Base-by-base conservation (phyloP, 2,329 filamentous ascomycete species). In the Colletotrichum sp. region DNA sequence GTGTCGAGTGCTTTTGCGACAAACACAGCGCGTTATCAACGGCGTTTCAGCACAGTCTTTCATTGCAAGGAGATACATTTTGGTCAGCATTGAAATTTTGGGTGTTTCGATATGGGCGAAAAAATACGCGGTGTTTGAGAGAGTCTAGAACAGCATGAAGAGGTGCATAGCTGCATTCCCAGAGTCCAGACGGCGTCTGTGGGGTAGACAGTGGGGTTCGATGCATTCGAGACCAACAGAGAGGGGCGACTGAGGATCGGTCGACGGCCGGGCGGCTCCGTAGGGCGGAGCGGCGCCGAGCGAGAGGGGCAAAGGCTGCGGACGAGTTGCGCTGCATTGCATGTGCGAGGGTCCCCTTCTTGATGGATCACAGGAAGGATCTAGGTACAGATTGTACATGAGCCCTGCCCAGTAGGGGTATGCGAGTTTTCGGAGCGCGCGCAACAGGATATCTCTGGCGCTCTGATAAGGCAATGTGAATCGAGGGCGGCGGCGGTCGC, bases 31-130 rank as follows among this genome's bases (percentile, higher is more conserved):
- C 59, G 48, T 74, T 69, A 10, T 69, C 21, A 21, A 74, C 16
- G 71, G 74, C 70, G 71, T 76, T 72, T 59, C 48, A 60, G 43
- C n/a, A 52, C 65, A 60, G 48, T 61, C 10, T 24, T 39, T 60
- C 48, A 34, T 48, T 32, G 24, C 21, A 28, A 60, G 34, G 59
- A 43, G 70, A 69, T 30, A 36, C 28, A 24, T 55, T 24, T 63
- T 74, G 52, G 65, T 26, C 34, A 59, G 59, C 72, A 75, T 67
- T 30, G 21, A 21, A 5, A 57, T 39, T 67, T 74, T 55, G 21
- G 72, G 61, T 67, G 66, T 66, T 76, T 75, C 55, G 72, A 59
- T 67, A 75, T 39, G 52, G 74, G 21, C 24, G 48, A 59, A 67
- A 67, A 69, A 39, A 69, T 43, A 65, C 57, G 48, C 13, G 43